Evolutionary conservation across 225 moss, liverwort and hornwort genomes (phyloP), one percentile per base, ranked within the genome.

Genomic region (Lunularia cruciata): DNA sequence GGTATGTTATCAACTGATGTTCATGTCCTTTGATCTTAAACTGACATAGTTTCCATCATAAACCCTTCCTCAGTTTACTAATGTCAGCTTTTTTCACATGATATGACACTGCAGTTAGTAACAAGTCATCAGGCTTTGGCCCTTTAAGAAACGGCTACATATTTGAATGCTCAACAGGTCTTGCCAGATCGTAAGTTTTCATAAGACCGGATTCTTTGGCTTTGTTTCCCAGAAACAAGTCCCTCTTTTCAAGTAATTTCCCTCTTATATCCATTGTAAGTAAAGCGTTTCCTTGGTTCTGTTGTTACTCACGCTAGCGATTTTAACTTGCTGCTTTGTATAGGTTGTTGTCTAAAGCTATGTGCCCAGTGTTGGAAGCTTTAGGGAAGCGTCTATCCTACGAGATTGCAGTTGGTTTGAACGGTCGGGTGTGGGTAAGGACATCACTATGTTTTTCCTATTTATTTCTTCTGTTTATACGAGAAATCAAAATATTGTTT

Each of bases 381-480:
- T 63, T 98, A 30, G 90, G 90, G 52, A 89, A 89, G 70, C 84
- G 61, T 47, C 56, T 98, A 1, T 83, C 92, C 40, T 98, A 81
- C 37, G 92, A 98, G 85, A 90, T 98, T 77, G 90, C 96, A 60
- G 85, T 98, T 13, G 96, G 96, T 60, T 65, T 89, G 68, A 98
- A 98, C 58, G 96, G 96, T 45, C 87, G 92, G 39, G 83, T 93
- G 69, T 98, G 96, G 96, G 92, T 96, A 87, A 64, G 76, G 37
- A 5, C 34, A 7, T 20, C 42, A 40, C 27, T 63, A 13, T 43
- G 4, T 62, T 12, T 37, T 27, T 60, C 36, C n/a, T n/a, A n/a
- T n/a, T n/a, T n/a, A n/a, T n/a, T n/a, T n/a, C n/a, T n/a, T n/a
- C n/a, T n/a, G n/a, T n/a, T n/a, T n/a, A n/a, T n/a, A n/a, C n/a